phyloP scores from a whole-genome alignment of 176 grass and related monocot genomes.

The Avena sativa region DNA sequence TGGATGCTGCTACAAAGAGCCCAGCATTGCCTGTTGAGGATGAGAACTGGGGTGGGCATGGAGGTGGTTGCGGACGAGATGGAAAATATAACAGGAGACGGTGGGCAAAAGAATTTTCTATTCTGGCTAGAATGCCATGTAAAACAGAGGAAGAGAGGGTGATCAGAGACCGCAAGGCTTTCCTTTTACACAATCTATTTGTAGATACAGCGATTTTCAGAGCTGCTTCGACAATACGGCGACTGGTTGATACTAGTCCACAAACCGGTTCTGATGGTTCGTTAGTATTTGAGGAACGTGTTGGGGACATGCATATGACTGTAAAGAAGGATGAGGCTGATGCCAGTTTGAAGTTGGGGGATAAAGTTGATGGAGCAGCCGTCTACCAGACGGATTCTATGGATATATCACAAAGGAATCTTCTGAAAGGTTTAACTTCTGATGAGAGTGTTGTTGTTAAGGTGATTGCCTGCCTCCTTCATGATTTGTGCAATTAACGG shows the following conservation, averaged over 20 bases:
- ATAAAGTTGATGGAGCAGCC: conserved; percentile 78
- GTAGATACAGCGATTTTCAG: conserved; percentile 91
- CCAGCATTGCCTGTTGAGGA: conserved; percentile 78
- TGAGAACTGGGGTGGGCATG: conserved; percentile 86
- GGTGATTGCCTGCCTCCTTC: conserved; percentile 52
- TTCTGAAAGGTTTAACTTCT: conserved; percentile 94
- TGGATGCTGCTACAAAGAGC: conserved; percentile 58
- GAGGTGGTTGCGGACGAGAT: conserved; percentile 67
- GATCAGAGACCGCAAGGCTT: conserved; percentile 94
- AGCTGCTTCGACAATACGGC: conserved; percentile 63
- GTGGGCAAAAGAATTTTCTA: conserved; percentile 86
- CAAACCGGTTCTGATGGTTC: conserved; percentile 40
- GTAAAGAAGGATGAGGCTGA: conserved; percentile 70
- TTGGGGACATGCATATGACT: conserved; percentile 75
- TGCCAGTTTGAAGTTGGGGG: conserved; percentile 69
- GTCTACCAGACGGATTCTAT: conserved; percentile 46
- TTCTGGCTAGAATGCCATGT: conserved; percentile 76
- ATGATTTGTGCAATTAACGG: background rate
- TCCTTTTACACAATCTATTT: conserved; percentile 91
- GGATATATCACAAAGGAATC: conserved; percentile 81
- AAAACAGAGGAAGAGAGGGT: conserved; percentile 91
- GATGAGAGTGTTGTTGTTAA: conserved; percentile 81
- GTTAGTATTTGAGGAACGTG: conserved; percentile 64
- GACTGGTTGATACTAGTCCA: conserved; percentile 46
- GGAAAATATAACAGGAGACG: conserved; percentile 65